A percentile compares a stretch with the other conserved stretches of the same genome.
These are phyloP conservation scores for Conticribra weissflogii DNA, from an alignment of 108 stramenopile species.

Conservation along the genomic window DNA sequence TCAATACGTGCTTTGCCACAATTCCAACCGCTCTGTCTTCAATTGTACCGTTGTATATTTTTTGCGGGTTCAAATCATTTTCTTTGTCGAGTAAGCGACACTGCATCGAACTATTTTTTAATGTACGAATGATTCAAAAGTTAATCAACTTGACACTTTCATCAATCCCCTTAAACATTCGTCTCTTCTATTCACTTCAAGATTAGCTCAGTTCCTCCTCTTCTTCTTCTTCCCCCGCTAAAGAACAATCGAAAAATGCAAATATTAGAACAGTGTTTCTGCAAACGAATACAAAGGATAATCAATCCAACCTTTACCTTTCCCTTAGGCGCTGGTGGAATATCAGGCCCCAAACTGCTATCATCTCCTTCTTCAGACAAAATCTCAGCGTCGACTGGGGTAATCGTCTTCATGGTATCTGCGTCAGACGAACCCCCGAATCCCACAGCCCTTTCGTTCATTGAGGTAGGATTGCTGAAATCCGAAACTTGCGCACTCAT, in stretches of 20 bases:
- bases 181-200: neutral
- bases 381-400: slow-evolving; percentile 60
- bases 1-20: too few species aligned
- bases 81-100: too few species aligned
- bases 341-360: slow-evolving; percentile 19
- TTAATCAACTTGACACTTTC: neutral
- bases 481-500: slow-evolving; percentile 35
- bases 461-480: slow-evolving; percentile 72
- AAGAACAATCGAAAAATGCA: neutral
- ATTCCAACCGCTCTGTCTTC: too few species aligned
- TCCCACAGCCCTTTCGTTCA: slow-evolving; percentile 81
- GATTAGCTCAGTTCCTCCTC: slow-evolving; percentile 22
- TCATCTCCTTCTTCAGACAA: slow-evolving; percentile 40
- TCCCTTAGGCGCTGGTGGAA: slow-evolving; percentile 28
- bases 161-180: neutral
- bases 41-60: too few species aligned
- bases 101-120: too few species aligned
- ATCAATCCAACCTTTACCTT: slow-evolving; percentile 17
- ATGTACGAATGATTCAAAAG: too few species aligned
- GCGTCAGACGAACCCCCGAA: slow-evolving; percentile 55
- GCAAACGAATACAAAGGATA: neutral
- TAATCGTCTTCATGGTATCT: slow-evolving; percentile 51
- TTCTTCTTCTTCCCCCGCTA: slow-evolving; percentile 49
- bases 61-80: too few species aligned
- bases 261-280: neutral